Conservation (phyloP, 1,139 yeast genomes). For the Barnettozyma hawaiiensis region DNA sequence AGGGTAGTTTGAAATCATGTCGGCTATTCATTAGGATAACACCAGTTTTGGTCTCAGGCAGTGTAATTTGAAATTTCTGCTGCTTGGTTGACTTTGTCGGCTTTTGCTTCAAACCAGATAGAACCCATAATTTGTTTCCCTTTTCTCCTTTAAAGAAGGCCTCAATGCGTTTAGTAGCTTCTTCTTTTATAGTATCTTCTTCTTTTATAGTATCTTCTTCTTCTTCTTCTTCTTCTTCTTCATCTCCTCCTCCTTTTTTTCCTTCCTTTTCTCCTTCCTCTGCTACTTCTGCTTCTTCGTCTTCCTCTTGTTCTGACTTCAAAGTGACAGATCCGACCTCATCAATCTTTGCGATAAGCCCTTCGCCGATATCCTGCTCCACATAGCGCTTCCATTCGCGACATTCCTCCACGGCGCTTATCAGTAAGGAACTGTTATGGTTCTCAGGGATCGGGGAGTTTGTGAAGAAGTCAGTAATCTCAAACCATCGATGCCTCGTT, state of each 20-base stretch:
- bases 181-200: neutral
- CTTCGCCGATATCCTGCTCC: slow-evolving; percentile 19
- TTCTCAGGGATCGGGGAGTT: slow-evolving; percentile 18
- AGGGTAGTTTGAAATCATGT: slow-evolving; percentile 30
- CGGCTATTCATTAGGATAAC: slow-evolving; percentile 12
- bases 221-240: too few relatives aligned
- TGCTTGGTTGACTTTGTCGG: slow-evolving; percentile 4
- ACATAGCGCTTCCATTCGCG: slow-evolving; percentile 20
- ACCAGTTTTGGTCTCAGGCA: slow-evolving; percentile 21
- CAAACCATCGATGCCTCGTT: slow-evolving; percentile 12
- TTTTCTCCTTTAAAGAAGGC: slow-evolving; percentile 7
- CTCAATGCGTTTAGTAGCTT: slow-evolving; percentile 8
- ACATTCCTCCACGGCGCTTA: slow-evolving; percentile 17
- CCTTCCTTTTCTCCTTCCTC: too few relatives aligned
- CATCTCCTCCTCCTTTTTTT: too few relatives aligned
- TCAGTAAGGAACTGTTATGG: slow-evolving; percentile 12
- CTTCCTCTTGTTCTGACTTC: neutral
- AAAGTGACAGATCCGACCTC: neutral
- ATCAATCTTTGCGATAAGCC: slow-evolving; percentile 6
- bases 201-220: too few relatives aligned
- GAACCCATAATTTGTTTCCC: slow-evolving; percentile 13
- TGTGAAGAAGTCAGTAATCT: slow-evolving; percentile 20
- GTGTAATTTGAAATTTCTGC: slow-evolving; percentile 14
- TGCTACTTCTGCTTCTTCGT: too few relatives aligned
- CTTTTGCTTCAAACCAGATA: slow-evolving; percentile 14